Evolutionary conservation across 257 asterid genomes (phyloP).

Genomic region (Solanum acaule): DNA sequence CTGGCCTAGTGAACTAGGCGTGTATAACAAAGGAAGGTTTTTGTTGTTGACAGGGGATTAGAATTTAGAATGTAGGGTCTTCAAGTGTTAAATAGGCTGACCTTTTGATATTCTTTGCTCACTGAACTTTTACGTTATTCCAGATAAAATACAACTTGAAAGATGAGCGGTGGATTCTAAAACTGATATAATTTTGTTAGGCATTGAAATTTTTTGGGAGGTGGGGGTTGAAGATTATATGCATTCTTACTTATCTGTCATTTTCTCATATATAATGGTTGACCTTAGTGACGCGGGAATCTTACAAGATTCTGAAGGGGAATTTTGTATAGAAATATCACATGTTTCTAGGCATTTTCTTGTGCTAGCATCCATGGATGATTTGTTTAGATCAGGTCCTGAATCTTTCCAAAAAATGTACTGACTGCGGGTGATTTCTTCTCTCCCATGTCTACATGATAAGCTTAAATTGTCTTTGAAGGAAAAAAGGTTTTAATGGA

Average conservation of each 20-base stretch:
- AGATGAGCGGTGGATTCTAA: background rate
- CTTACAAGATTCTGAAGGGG: background rate
- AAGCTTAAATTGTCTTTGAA: background rate
- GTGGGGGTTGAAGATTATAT: background rate
- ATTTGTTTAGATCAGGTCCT: background rate
- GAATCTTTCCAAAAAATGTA: background rate
- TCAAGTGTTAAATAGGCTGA: background rate
- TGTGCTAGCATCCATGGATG: background rate
- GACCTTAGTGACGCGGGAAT: background rate
- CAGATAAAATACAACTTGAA: background rate
- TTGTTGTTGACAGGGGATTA: background rate
- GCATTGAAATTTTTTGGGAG: background rate
- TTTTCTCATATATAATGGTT: background rate
- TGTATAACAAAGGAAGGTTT: background rate
- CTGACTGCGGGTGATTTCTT: background rate
- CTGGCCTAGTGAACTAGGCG: background rate
- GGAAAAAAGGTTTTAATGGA: background rate
- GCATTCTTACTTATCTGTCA: background rate
- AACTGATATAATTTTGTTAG: background rate
- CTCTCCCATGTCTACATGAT: background rate
- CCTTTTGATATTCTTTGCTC: background rate
- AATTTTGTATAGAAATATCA: background rate
- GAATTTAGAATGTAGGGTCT: background rate
- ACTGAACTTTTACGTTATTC: background rate
- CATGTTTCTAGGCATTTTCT: background rate